Conservation (phyloP, 2,329 filamentous ascomycete species). For the Ascochyta fabae region DNA sequence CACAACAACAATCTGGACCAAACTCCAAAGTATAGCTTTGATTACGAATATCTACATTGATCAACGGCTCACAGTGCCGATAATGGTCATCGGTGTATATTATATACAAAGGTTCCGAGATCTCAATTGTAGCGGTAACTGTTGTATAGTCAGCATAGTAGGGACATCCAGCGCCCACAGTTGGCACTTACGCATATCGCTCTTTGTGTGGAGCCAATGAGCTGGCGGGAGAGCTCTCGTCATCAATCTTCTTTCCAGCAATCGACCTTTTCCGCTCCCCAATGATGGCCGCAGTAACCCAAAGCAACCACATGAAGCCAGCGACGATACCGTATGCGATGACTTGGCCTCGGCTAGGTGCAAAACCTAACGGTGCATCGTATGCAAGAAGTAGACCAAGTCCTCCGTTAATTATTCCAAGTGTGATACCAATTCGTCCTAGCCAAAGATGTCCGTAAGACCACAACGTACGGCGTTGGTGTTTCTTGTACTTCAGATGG, state of each 20-base stretch:
- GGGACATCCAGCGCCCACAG: too few relatives aligned
- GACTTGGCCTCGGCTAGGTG: constrained; percentile 34
- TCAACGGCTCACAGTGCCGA: too few relatives aligned
- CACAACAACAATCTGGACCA: background rate
- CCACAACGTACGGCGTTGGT: constrained; percentile 52
- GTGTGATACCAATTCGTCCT: constrained; percentile 56
- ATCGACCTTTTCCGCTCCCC: constrained; percentile 35
- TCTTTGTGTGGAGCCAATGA: constrained; percentile 8
- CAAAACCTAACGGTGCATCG: constrained; percentile 35
- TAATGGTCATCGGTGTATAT: background rate
- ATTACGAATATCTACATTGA: background rate
- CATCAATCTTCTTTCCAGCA: constrained; percentile 19
- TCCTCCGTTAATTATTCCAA: constrained; percentile 64
- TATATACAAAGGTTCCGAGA: background rate
- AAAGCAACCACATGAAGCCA: constrained; percentile 44
- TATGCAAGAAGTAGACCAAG: constrained; percentile 54
- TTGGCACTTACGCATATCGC: constrained; percentile 8
- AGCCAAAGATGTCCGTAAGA: constrained; percentile 62
- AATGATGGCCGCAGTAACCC: constrained; percentile 35
- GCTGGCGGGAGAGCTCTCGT: constrained; percentile 1
- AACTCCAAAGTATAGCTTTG: background rate
- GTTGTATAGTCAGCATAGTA: background rate
- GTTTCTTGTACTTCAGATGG: constrained; percentile 57
- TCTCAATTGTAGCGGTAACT: constrained; percentile 1
- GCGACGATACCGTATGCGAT: constrained; percentile 45